phyloP scores from a whole-genome alignment of 2,329 filamentous ascomycete species.

The Bipolaris gigantea region DNA sequence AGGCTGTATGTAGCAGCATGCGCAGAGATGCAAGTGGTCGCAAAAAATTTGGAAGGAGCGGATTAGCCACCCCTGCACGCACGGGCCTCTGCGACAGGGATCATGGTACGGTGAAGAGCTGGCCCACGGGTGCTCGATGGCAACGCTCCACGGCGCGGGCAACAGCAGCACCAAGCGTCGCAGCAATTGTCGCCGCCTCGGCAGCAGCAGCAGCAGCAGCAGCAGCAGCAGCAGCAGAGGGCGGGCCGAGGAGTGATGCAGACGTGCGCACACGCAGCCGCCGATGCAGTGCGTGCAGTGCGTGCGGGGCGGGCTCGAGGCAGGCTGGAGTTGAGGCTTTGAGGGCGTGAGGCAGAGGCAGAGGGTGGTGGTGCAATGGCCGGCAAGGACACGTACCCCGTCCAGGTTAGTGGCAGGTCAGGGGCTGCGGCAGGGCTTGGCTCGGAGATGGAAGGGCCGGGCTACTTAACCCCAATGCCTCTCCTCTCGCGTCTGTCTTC shows the following conservation, averaged over 20 bases:
- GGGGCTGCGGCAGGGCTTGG: constrained; percentile 33
- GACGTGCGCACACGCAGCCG: too few relatives aligned
- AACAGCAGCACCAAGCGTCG: not conserved
- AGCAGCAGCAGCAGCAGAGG: not conserved
- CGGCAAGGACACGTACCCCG: constrained; percentile 20
- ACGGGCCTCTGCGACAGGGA: constrained; percentile 14
- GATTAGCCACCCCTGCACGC: constrained; percentile 12
- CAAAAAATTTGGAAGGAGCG: constrained; percentile 23
- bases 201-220: not conserved
- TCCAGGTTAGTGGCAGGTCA: constrained; percentile 26
- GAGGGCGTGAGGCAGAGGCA: not conserved
- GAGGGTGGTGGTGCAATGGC: constrained; percentile 7
- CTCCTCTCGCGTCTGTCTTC: constrained; percentile 24
- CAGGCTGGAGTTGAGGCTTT: not conserved
- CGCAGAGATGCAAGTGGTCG: constrained; percentile 23
- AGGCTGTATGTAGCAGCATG: constrained; percentile 29
- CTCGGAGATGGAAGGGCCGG: constrained; percentile 25
- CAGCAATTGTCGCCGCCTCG: too few relatives aligned
- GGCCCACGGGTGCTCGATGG: not conserved
- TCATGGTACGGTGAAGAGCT: constrained; percentile 8
- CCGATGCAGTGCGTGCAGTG: too few relatives aligned
- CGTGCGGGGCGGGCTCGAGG: not conserved
- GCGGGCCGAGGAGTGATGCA: not conserved
- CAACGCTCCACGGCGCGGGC: not conserved
- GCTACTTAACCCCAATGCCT: constrained; percentile 24